Conservation (phyloP, 331 rosid genomes). For the Telfairia occidentalis region DNA sequence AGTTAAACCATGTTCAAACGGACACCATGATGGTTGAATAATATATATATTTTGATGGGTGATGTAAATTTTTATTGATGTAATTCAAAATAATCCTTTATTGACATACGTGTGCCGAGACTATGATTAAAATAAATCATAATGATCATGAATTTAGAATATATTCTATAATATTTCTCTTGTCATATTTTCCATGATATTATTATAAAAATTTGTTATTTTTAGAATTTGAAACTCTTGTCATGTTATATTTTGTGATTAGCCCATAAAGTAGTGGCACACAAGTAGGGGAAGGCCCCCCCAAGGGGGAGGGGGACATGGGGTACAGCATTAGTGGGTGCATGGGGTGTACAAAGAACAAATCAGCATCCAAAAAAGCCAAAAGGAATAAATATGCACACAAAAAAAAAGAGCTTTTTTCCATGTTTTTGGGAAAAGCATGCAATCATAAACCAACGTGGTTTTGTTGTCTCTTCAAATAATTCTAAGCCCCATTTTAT, state of each 20-base stretch:
- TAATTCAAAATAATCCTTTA: no score
- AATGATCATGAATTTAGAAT: neutral
- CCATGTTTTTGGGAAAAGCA: neutral
- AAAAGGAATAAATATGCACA: conserved; percentile 2
- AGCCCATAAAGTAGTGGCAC: neutral
- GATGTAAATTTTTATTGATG: no score
- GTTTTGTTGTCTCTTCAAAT: neutral
- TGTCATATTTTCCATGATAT: neutral
- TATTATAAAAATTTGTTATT: neutral
- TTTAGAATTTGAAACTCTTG: neutral
- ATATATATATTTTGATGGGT: no score
- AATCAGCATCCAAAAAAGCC: neutral
- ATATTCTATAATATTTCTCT: neutral
- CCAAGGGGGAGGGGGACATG: neutral
- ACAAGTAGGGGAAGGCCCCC: neutral
- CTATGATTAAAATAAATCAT: neutral
- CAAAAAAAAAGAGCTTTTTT: neutral
- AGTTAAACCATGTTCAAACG: no score
- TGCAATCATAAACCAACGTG: neutral
- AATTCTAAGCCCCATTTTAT: neutral
- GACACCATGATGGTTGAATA: no score
- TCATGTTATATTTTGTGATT: neutral
- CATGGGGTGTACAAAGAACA: neutral
- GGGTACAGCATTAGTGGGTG: neutral
- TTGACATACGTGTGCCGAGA: neutral